phyloP scores from a whole-genome alignment of 768 basidiomycete genomes.

The Gautieria morchelliformis region DNA sequence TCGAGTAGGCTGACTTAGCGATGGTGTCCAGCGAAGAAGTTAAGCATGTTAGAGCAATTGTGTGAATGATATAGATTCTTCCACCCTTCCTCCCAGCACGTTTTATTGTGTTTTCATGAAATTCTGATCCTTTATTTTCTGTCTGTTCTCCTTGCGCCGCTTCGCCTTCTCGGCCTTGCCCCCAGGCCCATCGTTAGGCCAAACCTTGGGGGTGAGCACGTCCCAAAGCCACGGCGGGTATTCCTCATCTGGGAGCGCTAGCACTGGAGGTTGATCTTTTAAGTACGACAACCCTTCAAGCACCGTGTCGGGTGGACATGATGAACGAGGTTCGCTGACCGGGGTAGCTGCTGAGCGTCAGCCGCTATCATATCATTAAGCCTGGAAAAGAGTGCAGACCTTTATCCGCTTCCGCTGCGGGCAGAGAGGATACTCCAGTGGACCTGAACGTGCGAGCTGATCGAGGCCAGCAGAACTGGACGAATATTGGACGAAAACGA shows the following conservation, averaged over 20 bases:
- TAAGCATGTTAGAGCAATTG: too few species aligned
- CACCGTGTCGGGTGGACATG: conserved; percentile 63
- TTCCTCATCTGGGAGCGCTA: conserved; percentile 70
- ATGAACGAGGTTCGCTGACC: conserved; percentile 31
- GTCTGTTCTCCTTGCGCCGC: conserved; percentile 52
- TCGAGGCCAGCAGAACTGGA: not conserved
- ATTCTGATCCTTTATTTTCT: conserved; percentile 71
- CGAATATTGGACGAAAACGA: not conserved
- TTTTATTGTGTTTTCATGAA: conserved; percentile 72
- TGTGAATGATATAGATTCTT: not conserved
- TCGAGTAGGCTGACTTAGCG: too few species aligned
- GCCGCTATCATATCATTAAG: not conserved
- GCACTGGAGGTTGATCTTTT: conserved; percentile 69
- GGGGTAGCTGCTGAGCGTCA: not conserved
- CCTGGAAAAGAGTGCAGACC: not conserved
- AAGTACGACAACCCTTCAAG: conserved; percentile 76
- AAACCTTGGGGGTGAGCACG: conserved; percentile 48
- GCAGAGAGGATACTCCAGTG: not conserved
- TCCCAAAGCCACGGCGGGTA: conserved; percentile 91
- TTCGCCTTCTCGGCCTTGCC: conserved; percentile 46
- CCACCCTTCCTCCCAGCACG: not conserved
- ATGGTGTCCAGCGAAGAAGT: too few species aligned
- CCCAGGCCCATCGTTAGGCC: conserved; percentile 65
- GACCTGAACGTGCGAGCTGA: not conserved
- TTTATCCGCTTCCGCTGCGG: not conserved